phyloP scores from a whole-genome alignment of 2,329 filamentous ascomycete genomes.

The Botryotinia convoluta region DNA sequence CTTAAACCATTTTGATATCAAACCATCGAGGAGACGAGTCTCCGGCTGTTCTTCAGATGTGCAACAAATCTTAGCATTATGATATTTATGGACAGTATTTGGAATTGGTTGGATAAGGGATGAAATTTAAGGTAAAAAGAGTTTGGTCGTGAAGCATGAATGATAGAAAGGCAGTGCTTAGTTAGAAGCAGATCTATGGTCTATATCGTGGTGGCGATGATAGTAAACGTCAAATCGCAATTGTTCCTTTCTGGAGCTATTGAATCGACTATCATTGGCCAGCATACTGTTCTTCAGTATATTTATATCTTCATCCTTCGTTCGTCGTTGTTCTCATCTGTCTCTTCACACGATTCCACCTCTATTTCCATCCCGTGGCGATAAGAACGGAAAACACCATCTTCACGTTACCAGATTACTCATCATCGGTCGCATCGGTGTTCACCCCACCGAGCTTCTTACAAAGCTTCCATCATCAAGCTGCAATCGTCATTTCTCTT shows the following conservation, averaged over 20 bases:
- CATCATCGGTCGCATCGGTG: not conserved
- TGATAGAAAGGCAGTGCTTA: not conserved
- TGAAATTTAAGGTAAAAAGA: not conserved
- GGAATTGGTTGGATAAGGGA: not conserved
- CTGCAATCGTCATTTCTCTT: slow-evolving; percentile 9
- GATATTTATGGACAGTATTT: not conserved
- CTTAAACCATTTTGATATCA: not conserved
- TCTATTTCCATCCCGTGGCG: not conserved
- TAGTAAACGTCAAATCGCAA: not conserved
- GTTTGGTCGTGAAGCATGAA: not conserved
- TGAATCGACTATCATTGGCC: not conserved
- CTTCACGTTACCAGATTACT: not conserved
- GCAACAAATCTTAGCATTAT: not conserved
- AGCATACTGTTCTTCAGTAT: not conserved
- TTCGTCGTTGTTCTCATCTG: not conserved
- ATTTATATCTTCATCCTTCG: not conserved
- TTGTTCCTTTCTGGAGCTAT: not conserved
- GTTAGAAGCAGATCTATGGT: not conserved
- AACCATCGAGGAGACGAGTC: not conserved
- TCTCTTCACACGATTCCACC: not conserved
- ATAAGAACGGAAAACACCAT: not conserved
- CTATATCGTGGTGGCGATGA: not conserved
- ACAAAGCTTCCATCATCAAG: not conserved
- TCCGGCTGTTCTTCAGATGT: not conserved
- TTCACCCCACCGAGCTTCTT: not conserved